Conservation (phyloP, 495 filamentous ascomycete genomes). For the Poronia punctata region DNA sequence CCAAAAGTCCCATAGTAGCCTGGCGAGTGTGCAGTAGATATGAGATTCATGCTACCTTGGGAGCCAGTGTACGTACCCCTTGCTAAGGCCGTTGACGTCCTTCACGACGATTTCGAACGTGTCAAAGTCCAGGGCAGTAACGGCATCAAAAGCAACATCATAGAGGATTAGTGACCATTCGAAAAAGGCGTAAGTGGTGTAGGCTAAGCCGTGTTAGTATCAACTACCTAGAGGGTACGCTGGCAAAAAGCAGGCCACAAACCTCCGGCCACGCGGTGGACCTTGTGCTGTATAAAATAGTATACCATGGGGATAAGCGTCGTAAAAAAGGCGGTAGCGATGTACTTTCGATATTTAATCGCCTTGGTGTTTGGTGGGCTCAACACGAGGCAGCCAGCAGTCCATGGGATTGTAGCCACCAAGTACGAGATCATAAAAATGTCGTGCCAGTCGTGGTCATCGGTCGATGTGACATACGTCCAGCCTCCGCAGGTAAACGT, state of each 20-base stretch:
- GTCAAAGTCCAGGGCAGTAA: constrained; percentile 91
- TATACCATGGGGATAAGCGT: constrained; percentile 87
- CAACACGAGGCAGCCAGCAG: constrained; percentile 77
- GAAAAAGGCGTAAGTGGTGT: constrained; percentile 97
- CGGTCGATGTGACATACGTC: constrained; percentile 98
- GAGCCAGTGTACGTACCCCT: constrained; percentile 99
- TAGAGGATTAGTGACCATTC: constrained; percentile 94
- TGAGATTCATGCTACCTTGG: constrained; percentile 55
- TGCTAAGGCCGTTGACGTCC: constrained; percentile 83
- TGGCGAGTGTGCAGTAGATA: constrained; percentile 22
- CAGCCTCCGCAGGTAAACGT: constrained; percentile 95
- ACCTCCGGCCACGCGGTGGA: constrained; percentile 93
- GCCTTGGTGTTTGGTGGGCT: constrained; percentile 81
- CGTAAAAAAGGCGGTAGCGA: constrained; percentile 82
- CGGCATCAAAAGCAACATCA: constrained; percentile 93
- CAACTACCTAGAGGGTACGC: neutral
- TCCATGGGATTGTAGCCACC: constrained; percentile 93
- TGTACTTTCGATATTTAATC: constrained; percentile 80
- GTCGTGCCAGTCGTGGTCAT: constrained; percentile 98
- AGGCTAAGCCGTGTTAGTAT: constrained; percentile 46
- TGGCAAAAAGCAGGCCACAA: constrained; percentile 24
- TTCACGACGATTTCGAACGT: constrained; percentile 82
- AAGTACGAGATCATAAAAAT: constrained; percentile 99
- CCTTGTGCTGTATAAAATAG: constrained; percentile 98
- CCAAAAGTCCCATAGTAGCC: constrained; percentile 7